Conservation (phyloP, 2,329 filamentous ascomycete species). For the Pseudogymnoascus sp. region DNA sequence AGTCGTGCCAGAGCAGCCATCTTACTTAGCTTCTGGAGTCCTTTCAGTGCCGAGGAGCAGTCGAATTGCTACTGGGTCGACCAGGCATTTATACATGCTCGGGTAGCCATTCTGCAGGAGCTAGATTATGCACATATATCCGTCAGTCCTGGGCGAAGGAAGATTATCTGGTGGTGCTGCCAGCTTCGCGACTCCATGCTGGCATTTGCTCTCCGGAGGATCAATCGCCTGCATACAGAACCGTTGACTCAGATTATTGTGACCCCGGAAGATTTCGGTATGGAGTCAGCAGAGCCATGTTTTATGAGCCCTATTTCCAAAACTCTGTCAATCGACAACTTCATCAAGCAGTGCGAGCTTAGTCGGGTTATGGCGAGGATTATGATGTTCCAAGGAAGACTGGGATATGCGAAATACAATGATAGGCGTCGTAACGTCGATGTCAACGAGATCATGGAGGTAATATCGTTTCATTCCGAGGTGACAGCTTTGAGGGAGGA, state of each 20-base stretch:
- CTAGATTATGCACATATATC: not conserved
- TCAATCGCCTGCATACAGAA: slow-evolving; percentile 6
- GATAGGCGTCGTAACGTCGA: not conserved
- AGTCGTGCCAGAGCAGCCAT: slow-evolving; percentile 8
- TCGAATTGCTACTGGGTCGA: slow-evolving; percentile 11
- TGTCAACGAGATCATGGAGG: slow-evolving; percentile 6
- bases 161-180: slow-evolving; percentile 11
- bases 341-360: slow-evolving; percentile 9
- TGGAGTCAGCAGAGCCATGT: not conserved
- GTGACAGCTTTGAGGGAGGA: not conserved
- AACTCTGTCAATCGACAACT: slow-evolving; percentile 4
- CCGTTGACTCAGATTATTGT: not conserved
- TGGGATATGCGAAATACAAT: slow-evolving; percentile 6
- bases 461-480: slow-evolving; percentile 9
- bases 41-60: slow-evolving; percentile 10
- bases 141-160: not conserved
- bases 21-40: slow-evolving; percentile 11
- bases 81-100: slow-evolving; percentile 9
- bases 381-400: slow-evolving; percentile 1
- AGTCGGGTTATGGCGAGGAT: slow-evolving; percentile 11
- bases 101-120: not conserved
- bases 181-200: slow-evolving; percentile 9
- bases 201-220: slow-evolving; percentile 7
- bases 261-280: slow-evolving; percentile 1
- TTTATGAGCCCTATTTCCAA: slow-evolving; percentile 6